Percentiles rank a stretch among this genome's conserved stretches.
Conservation (phyloP, 2,329 filamentous ascomycete genomes). For the Pseudogymnoascus sp. region DNA sequence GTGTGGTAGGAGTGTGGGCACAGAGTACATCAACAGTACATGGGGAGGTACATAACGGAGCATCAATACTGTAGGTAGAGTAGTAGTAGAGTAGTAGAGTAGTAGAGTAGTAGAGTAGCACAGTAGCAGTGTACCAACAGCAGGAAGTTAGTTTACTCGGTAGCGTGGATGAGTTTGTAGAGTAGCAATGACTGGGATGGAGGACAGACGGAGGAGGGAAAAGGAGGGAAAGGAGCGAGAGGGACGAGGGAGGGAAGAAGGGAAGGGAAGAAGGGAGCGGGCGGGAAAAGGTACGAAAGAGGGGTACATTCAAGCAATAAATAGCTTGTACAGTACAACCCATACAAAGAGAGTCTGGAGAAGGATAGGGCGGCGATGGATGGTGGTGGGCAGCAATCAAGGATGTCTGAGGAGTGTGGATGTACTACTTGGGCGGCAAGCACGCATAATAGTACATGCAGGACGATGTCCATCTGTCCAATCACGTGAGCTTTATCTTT, state of each 20-base stretch:
- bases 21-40: not conserved
- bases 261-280: not conserved
- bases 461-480: not conserved
- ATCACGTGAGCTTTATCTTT: constrained; percentile 1
- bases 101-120: too few species aligned
- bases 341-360: not conserved
- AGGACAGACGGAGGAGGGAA: not conserved
- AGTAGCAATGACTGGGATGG: too few species aligned
- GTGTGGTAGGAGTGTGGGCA: not conserved
- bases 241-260: not conserved
- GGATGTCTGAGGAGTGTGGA: not conserved
- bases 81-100: too few species aligned
- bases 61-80: too few species aligned
- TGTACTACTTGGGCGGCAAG: not conserved
- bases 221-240: not conserved
- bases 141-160: too few species aligned
- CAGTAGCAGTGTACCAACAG: too few species aligned
- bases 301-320: not conserved
- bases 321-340: not conserved
- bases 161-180: too few species aligned
- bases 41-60: not conserved
- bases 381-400: not conserved
- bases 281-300: not conserved
- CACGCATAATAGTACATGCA: not conserved
- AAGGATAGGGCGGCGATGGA: not conserved